Evolutionary conservation across 1,284 basidiomycete species (phyloP).

Genomic region (Cryptococcus floricola): DNA sequence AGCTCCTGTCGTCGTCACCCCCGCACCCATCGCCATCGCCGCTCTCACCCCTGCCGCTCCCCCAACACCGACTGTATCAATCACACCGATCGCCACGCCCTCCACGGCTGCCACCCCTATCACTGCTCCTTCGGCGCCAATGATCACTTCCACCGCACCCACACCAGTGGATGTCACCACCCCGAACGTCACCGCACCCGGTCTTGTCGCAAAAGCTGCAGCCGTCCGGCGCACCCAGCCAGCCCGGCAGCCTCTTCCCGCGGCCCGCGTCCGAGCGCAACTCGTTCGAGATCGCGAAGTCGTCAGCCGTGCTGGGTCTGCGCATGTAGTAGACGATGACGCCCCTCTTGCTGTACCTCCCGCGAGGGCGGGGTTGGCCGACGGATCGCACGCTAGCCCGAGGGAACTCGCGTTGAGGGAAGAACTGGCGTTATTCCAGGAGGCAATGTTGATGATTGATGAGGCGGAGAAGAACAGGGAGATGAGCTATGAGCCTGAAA

Average conservation of each 20-base stretch:
- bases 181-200: neutral
- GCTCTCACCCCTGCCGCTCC: neutral
- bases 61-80: neutral
- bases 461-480: slow-evolving; percentile 13
- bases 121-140: neutral
- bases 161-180: neutral
- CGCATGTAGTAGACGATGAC: slow-evolving; percentile 24
- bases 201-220: neutral
- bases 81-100: neutral
- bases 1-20: neutral
- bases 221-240: neutral
- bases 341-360: slow-evolving; percentile 21
- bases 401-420: slow-evolving; percentile 28
- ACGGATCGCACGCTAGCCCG: slow-evolving; percentile 13
- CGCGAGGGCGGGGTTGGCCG: slow-evolving; percentile 31
- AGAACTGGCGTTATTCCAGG: slow-evolving; percentile 25
- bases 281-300: neutral
- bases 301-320: slow-evolving; percentile 8
- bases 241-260: neutral
- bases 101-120: neutral
- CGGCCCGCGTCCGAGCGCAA: neutral
- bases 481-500: neutral
- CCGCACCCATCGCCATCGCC: too few relatives aligned
- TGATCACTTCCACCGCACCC: neutral
- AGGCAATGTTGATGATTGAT: slow-evolving; percentile 31